Evolutionary conservation across 192 early-diverging fungal species (phyloP).

Genomic region (Borealophlyctis nickersoniae): DNA sequence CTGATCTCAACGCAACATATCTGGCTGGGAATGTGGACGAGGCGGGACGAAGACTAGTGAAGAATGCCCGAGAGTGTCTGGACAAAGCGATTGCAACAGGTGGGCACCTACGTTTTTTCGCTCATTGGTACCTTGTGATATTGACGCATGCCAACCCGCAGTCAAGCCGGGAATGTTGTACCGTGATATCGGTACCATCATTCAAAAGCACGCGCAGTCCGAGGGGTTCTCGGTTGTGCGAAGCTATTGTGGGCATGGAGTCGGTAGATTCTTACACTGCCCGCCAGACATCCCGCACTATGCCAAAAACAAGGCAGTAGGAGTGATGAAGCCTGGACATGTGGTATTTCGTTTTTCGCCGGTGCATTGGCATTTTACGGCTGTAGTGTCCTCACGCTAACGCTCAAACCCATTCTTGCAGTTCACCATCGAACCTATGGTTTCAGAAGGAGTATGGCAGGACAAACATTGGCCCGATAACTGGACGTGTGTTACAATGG

Average conservation of each 20-base stretch:
- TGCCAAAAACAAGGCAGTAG: conserved; percentile 93
- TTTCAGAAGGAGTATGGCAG: conserved; percentile 73
- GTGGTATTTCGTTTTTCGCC: too few relatives aligned
- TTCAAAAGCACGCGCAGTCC: conserved; percentile 79
- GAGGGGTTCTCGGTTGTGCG: conserved; percentile 90
- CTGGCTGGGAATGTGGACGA: conserved; percentile 87
- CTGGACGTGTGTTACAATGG: conserved; percentile 87
- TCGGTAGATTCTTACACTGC: conserved; percentile 83
- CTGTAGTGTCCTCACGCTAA: too few relatives aligned
- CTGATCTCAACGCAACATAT: conserved; percentile 91
- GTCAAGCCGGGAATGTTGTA: conserved; percentile 90
- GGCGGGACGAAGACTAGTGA: conserved; percentile 67
- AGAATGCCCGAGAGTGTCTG: conserved; percentile 80
- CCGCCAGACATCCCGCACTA: conserved; percentile 93
- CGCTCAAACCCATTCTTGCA: too few relatives aligned
- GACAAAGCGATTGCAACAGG: conserved; percentile 88
- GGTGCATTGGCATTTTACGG: too few relatives aligned
- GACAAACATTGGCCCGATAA: conserved; percentile 53
- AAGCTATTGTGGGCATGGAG: conserved; percentile 91
- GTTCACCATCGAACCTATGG: conserved; percentile 99
- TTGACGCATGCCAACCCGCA: too few relatives aligned
- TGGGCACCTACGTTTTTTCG: conserved; percentile 25
- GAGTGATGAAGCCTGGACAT: conserved; percentile 93
- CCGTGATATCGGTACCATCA: conserved; percentile 87
- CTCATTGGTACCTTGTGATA: not conserved